phyloP scores from a whole-genome alignment of 2,329 filamentous ascomycete species.

The Penicillium sp. region DNA sequence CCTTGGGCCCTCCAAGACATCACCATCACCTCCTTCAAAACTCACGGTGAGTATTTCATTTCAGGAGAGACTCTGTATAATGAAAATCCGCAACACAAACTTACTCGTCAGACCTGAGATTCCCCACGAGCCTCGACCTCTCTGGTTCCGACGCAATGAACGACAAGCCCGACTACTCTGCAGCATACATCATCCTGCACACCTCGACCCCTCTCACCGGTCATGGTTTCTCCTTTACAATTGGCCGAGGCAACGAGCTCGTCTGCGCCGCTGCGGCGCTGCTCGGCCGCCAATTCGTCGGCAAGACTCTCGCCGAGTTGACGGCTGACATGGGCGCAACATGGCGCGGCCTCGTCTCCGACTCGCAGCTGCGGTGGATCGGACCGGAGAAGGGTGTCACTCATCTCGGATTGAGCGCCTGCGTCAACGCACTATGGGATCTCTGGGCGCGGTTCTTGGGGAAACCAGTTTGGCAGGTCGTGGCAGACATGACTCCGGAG shows the following conservation, averaged over 20 bases:
- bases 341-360: background rate
- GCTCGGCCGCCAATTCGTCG: constrained; percentile 1
- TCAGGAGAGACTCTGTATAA: too few relatives aligned
- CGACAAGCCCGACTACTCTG: constrained; percentile 4
- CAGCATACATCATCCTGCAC: constrained; percentile 8
- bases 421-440: constrained; percentile 4
- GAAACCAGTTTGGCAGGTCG: constrained; percentile 86
- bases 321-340: constrained; percentile 4
- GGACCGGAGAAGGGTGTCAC: constrained; percentile 75
- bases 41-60: too few relatives aligned
- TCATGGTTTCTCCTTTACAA: constrained; percentile 1
- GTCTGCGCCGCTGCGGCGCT: background rate
- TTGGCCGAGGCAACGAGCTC: constrained; percentile 3
- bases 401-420: constrained; percentile 73
- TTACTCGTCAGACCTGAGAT: background rate
- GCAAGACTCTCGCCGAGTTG: background rate
- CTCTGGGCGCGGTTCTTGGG: constrained; percentile 46
- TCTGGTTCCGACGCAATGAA: constrained; percentile 7
- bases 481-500: constrained; percentile 83
- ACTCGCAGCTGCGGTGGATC: constrained; percentile 4
- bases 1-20: too few relatives aligned
- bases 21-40: too few relatives aligned
- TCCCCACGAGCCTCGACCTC: background rate
- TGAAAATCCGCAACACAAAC: background rate
- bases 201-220: constrained; percentile 7